Conservation (phyloP, 1,284 basidiomycete genomes). For the Ganoderma meredithae region DNA sequence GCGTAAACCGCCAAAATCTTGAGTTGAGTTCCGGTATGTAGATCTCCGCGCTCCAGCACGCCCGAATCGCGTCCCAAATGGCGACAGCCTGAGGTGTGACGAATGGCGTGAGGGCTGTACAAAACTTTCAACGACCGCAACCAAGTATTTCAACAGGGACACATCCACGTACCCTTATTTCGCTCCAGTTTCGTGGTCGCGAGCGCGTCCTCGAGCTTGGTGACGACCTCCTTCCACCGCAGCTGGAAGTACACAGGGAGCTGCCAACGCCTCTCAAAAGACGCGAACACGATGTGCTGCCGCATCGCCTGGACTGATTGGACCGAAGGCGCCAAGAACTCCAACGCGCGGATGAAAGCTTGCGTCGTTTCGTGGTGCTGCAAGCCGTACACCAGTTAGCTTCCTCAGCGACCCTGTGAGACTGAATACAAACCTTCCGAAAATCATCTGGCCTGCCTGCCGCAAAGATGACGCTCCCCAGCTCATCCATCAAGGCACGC, state of each 20-base stretch:
- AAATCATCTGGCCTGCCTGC: slow-evolving; percentile 92
- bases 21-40: slow-evolving; percentile 83
- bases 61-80: slow-evolving; percentile 75
- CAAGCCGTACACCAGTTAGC: not conserved
- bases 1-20: slow-evolving; percentile 87
- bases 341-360: slow-evolving; percentile 86
- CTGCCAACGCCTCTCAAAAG: slow-evolving; percentile 92
- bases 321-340: slow-evolving; percentile 82
- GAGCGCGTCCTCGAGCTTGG: slow-evolving; percentile 75
- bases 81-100: slow-evolving; percentile 70
- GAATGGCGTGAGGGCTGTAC: slow-evolving; percentile 48
- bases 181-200: slow-evolving; percentile 52
- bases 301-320: slow-evolving; percentile 77
- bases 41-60: slow-evolving; percentile 87
- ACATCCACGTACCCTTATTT: slow-evolving; percentile 47
- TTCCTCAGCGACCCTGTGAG: slow-evolving; percentile 10
- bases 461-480: slow-evolving; percentile 87
- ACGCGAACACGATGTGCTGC: slow-evolving; percentile 68
- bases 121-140: not conserved
- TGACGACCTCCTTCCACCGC: slow-evolving; percentile 95
- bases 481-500: slow-evolving; percentile 80
- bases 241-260: slow-evolving; percentile 97
- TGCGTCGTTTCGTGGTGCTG: slow-evolving; percentile 87
- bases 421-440: slow-evolving; percentile 66
- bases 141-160: not conserved